Evolutionary conservation across 495 filamentous ascomycete genomes (phyloP), one percentile per base, ranked within the genome.

Genomic region (Neurospora sp.): DNA sequence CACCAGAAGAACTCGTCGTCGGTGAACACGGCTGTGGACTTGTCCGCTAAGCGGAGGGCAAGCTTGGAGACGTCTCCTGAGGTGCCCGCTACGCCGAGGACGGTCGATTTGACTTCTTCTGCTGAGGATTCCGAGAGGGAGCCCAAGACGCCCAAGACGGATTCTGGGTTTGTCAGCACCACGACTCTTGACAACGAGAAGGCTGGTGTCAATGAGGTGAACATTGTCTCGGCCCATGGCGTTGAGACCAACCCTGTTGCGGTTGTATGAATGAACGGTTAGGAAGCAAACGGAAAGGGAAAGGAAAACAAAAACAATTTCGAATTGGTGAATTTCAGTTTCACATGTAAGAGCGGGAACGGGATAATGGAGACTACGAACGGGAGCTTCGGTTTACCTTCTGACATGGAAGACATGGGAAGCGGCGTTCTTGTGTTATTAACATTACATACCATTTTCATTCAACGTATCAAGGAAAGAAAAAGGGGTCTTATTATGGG

Each of bases 1-100:
- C 77, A 81, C 70, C 72, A 70, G 8, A 81, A 78, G 71, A 77
- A 80, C 68, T 75, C 80, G 3, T 80, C 80, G 1, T 81, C 79
- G 0, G 75, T 80, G n/a, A 76, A 73, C 73, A 80, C 78, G 38
- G 71, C 78, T 38, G 75, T 79, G n/a, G 20, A 75, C 38, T 39
- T n/a, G 20, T 40, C 53, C 69, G 41, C 59, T 35, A 37, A 71
- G 73, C 39, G 70, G 6, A 27, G 70, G 20, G 42, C 39, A 12
- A 42, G 69, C 47, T 38, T 22, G 35, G 69, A 73, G 38, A 71
- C 37, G 38, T 27, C 71, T 12, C 59, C 73, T 4, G 39, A 71
- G 6, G 41, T 75, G 4, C 75, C 78, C 4, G 68, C 75, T 6
- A 72, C 75, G 0, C 72, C 78, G n/a, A 75, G 74, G 20, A 61